These are phyloP conservation scores for Waltergamsia citrina DNA, from an alignment of 2,329 filamentous ascomycete species.

Conservation along the genomic window DNA sequence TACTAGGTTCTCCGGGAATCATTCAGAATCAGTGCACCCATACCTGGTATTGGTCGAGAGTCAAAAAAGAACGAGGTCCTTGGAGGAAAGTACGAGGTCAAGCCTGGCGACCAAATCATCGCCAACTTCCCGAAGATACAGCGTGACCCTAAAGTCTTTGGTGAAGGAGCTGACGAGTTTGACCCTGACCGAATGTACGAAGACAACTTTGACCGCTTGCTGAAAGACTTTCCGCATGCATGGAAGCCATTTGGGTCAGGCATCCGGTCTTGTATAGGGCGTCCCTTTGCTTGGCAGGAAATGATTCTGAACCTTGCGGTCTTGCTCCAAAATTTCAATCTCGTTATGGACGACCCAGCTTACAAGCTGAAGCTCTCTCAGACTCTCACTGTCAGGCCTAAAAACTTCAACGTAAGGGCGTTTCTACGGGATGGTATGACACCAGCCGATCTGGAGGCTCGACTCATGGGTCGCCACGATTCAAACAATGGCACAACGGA, in stretches of 20 bases:
- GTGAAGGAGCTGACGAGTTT: conserved; percentile 56
- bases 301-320: conserved; percentile 50
- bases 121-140: conserved; percentile 39
- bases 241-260: conserved; percentile 74
- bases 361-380: conserved; percentile 43
- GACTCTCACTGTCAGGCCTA: conserved; percentile 48
- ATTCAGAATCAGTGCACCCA: no score
- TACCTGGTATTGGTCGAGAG: no score
- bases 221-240: conserved; percentile 45
- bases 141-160: conserved; percentile 48
- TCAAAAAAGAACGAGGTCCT: no score
- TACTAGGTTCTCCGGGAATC: no score
- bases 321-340: conserved; percentile 57
- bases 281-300: conserved; percentile 70
- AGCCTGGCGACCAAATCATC: conserved; percentile 29
- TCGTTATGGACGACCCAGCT: conserved; percentile 34
- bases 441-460: conserved; percentile 27
- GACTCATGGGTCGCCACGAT: conserved; percentile 21
- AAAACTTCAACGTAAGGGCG: conserved; percentile 49
- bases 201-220: conserved; percentile 52
- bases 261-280: conserved; percentile 60
- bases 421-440: conserved; percentile 33
- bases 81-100: conserved; percentile 42
- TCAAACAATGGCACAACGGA: background rate
- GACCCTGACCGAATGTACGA: conserved; percentile 65